Conservation (phyloP, 2,329 filamentous ascomycete species). For the Xylariaceae sp. region DNA sequence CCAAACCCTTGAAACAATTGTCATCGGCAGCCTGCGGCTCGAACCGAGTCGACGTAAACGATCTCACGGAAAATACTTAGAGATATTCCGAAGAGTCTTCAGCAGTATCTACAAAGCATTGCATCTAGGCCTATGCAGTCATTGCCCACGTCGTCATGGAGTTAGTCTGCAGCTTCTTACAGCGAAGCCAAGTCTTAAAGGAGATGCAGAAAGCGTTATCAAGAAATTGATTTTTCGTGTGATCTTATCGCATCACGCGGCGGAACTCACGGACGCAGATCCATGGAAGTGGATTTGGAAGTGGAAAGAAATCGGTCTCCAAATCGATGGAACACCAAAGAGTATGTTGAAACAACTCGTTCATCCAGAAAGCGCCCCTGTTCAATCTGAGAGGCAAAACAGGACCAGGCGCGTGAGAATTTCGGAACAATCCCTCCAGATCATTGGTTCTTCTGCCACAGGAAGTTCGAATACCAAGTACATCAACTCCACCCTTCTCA, state of each 20-base stretch:
- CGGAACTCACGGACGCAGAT: background rate
- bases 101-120: conserved; percentile 6
- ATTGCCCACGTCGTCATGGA: conserved; percentile 1
- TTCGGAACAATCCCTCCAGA: background rate
- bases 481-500: background rate
- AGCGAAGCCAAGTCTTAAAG: background rate
- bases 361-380: background rate
- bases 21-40: conserved; percentile 4
- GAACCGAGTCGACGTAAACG: conserved; percentile 5
- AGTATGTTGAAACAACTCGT: background rate
- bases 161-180: conserved; percentile 2
- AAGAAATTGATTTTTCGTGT: conserved; percentile 2
- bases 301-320: conserved; percentile 6
- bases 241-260: conserved; percentile 1
- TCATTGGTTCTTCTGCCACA: background rate
- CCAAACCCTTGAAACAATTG: conserved; percentile 6
- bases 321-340: background rate
- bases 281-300: background rate
- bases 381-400: background rate
- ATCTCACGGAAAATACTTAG: conserved; percentile 2
- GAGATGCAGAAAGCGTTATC: conserved; percentile 5
- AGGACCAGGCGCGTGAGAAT: background rate
- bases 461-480: background rate
- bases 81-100: conserved; percentile 1
- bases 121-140: conserved; percentile 4